Evolutionary conservation across 306 rosid genomes (phyloP).

Genomic region (Cicer pinnatifidum): DNA sequence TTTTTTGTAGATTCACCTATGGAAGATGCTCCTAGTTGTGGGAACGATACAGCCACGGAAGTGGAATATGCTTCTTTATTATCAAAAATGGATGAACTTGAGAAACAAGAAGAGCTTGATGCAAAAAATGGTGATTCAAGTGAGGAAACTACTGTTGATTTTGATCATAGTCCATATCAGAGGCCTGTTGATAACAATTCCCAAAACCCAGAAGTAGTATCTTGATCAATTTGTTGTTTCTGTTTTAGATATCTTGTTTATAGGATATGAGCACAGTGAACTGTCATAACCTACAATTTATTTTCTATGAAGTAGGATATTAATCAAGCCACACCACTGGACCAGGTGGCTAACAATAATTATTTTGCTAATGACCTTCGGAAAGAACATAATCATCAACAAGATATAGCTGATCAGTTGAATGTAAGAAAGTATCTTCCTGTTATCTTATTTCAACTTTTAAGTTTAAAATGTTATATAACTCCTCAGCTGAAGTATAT

Average conservation of each 20-base stretch:
- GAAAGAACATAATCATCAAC: slow-evolving; percentile 36
- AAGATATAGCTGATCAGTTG: slow-evolving; percentile 48
- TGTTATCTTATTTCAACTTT: slow-evolving; percentile 35
- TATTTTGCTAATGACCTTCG: slow-evolving; percentile 31
- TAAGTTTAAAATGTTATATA: slow-evolving; percentile 38
- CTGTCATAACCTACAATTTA: slow-evolving; percentile 31
- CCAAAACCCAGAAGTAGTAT: slow-evolving; percentile 54
- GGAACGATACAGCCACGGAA: slow-evolving; percentile 48
- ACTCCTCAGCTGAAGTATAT: slow-evolving; percentile 36
- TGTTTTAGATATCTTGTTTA: slow-evolving; percentile 43
- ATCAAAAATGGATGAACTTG: slow-evolving; percentile 75
- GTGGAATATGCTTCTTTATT: slow-evolving; percentile 62
- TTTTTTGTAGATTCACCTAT: slow-evolving; percentile 50
- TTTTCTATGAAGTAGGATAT: slow-evolving; percentile 48
- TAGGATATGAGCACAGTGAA: slow-evolving; percentile 28
- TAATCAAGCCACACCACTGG: slow-evolving; percentile 43
- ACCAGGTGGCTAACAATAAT: slow-evolving; percentile 45
- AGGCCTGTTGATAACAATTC: slow-evolving; percentile 45
- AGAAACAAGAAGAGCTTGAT: slow-evolving; percentile 73
- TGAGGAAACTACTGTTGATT: slow-evolving; percentile 47
- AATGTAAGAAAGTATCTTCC: slow-evolving; percentile 62
- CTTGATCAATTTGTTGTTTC: slow-evolving; percentile 40
- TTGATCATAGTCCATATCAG: slow-evolving; percentile 49
- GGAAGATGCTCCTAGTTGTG: slow-evolving; percentile 49
- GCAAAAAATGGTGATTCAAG: slow-evolving; percentile 52